These are phyloP conservation scores for Pseudognaphalium luteoalbum DNA, from an alignment of 129 eudicot species.

Conservation along the genomic window DNA sequence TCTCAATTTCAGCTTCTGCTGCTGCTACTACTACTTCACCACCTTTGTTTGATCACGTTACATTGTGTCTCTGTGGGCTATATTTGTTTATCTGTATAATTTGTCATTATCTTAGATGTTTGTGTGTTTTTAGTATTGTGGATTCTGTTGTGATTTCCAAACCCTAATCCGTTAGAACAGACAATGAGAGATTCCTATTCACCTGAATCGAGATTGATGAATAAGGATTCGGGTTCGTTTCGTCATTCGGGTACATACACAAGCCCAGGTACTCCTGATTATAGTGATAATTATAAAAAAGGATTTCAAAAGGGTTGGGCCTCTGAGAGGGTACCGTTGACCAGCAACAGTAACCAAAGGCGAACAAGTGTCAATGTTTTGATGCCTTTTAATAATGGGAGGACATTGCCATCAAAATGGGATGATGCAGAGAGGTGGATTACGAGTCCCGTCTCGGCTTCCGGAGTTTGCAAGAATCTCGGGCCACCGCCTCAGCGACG, in stretches of 20 bases:
- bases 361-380: constrained; percentile 54
- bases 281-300: constrained; percentile 35
- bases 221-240: constrained; percentile 8
- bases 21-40: background rate
- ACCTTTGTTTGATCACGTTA: background rate
- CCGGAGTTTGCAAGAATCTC: constrained; percentile 40
- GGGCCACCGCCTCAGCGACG: constrained; percentile 53
- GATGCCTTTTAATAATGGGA: constrained; percentile 74
- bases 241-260: constrained; percentile 38
- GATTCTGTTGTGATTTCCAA: background rate
- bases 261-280: constrained; percentile 84
- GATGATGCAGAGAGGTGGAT: constrained; percentile 99
- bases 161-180: background rate
- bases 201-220: constrained; percentile 1
- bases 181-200: constrained; percentile 10
- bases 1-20: background rate
- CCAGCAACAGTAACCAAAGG: constrained; percentile 44
- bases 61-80: background rate
- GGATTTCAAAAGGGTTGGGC: constrained; percentile 67
- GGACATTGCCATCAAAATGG: constrained; percentile 90
- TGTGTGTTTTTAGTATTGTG: background rate
- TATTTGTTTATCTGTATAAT: background rate
- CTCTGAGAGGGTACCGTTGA: constrained; percentile 70
- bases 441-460: constrained; percentile 78
- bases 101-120: background rate